Conservation (phyloP, 129 eudicot species). For the Centrapalus pauciflorus region DNA sequence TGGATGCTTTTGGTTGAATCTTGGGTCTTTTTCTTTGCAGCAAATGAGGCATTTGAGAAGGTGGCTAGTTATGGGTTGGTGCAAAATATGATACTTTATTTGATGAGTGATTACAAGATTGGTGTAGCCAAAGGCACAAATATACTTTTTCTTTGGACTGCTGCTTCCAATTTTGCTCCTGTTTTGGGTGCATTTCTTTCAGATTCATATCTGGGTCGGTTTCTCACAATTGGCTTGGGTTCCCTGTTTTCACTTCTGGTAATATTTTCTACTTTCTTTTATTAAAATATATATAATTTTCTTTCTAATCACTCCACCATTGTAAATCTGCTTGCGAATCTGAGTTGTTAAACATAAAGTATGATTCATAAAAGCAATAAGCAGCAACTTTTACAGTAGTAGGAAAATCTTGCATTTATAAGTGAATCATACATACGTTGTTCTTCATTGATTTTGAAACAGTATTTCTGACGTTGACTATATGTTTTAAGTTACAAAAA, state of each 20-base stretch:
- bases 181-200: slow-evolving; percentile 77
- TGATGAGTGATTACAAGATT: slow-evolving; percentile 73
- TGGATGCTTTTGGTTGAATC: neutral
- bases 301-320: neutral
- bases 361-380: neutral
- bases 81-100: slow-evolving; percentile 77
- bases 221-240: slow-evolving; percentile 67
- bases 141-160: slow-evolving; percentile 59
- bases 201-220: slow-evolving; percentile 79
- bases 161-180: slow-evolving; percentile 83
- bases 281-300: neutral
- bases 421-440: slow-evolving; percentile 21
- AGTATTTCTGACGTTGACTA: slow-evolving; percentile 24
- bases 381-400: neutral
- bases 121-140: slow-evolving; percentile 59
- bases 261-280: neutral
- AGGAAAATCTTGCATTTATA: slow-evolving; percentile 22
- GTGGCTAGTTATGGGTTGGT: slow-evolving; percentile 83
- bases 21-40: slow-evolving; percentile 30
- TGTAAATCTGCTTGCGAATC: slow-evolving; percentile 3
- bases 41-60: slow-evolving; percentile 89
- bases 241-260: slow-evolving; percentile 52
- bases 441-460: slow-evolving; percentile 10
- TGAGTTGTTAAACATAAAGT: neutral
- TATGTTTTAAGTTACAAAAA: slow-evolving; percentile 25